These are phyloP conservation scores for Diatrype stigma DNA, from an alignment of 2,329 filamentous ascomycete species.

Conservation along the genomic window DNA sequence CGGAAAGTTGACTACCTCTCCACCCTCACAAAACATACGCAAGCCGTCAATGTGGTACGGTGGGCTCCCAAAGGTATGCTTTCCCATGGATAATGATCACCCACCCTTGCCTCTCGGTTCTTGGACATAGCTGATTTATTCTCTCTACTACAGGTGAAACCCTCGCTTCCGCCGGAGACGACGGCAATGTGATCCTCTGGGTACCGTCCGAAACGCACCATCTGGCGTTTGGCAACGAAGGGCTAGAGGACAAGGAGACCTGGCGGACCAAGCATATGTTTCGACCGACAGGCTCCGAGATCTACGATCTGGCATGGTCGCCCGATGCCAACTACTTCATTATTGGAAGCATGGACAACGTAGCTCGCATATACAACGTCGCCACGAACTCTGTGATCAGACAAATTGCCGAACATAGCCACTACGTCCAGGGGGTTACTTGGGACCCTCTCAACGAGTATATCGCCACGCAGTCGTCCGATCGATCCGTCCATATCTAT, in stretches of 20 bases:
- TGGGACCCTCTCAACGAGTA: conserved; percentile 99
- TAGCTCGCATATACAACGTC: conserved; percentile 94
- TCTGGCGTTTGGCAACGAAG: conserved; percentile 74
- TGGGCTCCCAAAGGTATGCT: conserved; percentile 84
- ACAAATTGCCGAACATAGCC: conserved; percentile 94
- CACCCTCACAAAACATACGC: conserved; percentile 88
- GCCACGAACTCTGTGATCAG: conserved; percentile 75
- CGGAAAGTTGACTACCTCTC: conserved; percentile 88
- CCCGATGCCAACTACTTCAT: conserved; percentile 97
- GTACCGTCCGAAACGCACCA: conserved; percentile 76
- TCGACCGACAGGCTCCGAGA: conserved; percentile 87
- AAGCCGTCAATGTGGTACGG: conserved; percentile 95
- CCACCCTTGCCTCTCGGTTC: background rate
- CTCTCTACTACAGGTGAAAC: conserved; percentile 64
- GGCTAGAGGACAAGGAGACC: conserved; percentile 87
- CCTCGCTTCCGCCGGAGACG: conserved; percentile 91
- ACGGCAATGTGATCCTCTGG: conserved; percentile 96
- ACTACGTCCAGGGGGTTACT: conserved; percentile 96
- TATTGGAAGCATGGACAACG: conserved; percentile 98
- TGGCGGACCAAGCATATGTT: conserved; percentile 99
- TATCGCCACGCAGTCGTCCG: conserved; percentile 95
- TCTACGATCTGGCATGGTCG: conserved; percentile 98
- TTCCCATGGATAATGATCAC: background rate
- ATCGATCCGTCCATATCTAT: conserved; percentile 97
- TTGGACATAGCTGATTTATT: conserved; percentile 12